Conservation (phyloP, 1,284 basidiomycete genomes). For the Neotropicomus parvogracilis region DNA sequence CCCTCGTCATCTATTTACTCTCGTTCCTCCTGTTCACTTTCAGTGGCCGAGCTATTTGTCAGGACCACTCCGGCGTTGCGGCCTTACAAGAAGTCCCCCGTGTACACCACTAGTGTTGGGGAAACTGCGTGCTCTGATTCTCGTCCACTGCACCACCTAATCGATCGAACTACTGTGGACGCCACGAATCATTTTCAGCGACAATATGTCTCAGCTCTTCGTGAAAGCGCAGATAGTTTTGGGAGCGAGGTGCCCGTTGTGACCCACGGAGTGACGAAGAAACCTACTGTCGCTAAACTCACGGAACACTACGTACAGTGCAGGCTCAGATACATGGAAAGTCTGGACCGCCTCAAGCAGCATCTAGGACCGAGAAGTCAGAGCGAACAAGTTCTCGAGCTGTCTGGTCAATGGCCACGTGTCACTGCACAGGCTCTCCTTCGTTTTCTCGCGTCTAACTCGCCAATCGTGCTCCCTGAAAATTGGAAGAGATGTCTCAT, state of each 20-base stretch:
- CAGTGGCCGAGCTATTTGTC: conserved; percentile 11
- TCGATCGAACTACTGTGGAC: conserved; percentile 2
- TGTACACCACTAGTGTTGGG: background rate
- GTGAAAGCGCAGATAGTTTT: conserved; percentile 15
- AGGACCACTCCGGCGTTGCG: conserved; percentile 1
- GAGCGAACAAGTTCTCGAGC: conserved; percentile 16
- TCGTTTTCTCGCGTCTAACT: conserved; percentile 22
- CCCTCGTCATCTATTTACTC: background rate
- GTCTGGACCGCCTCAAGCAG: conserved; percentile 9
- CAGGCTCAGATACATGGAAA: background rate
- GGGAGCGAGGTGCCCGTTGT: conserved; percentile 3
- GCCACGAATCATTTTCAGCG: conserved; percentile 16
- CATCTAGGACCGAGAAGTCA: conserved; percentile 10
- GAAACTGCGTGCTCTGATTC: background rate
- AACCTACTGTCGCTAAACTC: conserved; percentile 9
- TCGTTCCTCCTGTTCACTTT: background rate
- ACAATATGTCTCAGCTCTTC: conserved; percentile 18
- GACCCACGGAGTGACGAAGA: background rate
- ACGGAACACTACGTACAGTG: conserved; percentile 7
- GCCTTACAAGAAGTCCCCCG: background rate
- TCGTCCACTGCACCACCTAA: conserved; percentile 9
- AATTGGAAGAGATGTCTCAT: conserved; percentile 33
- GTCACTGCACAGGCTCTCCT: conserved; percentile 29
- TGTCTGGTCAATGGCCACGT: conserved; percentile 32
- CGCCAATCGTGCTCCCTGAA: background rate